Evolutionary conservation across 345 rosid genomes (phyloP), one percentile per base, ranked within the genome.

Genomic region (Angophora floribunda): DNA sequence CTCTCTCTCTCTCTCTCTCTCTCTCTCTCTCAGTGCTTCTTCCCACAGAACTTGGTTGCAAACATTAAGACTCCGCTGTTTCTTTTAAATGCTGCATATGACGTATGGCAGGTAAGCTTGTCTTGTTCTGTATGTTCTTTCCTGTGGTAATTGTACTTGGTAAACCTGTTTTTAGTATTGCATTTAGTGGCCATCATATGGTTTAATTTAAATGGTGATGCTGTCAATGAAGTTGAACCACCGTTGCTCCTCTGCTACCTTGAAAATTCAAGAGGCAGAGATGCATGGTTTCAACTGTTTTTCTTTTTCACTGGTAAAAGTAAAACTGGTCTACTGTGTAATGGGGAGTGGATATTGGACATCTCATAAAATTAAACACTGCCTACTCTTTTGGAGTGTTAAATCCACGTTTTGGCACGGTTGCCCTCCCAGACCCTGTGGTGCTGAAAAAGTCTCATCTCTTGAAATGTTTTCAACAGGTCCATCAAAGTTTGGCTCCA

Each of bases 51-150:
- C 91, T 86, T 94, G 89, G 91, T 97, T 28, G 92, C 93, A 51
- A 90, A 90, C 88, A 92, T 97, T 50, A 94, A 94, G 91, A 94
- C 99, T 28, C 98, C 99, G 13, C 87, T 95, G 91, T 96, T 96
- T 90, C 92, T 97, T 89, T 94, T 97, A 90, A 97, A 97, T 89
- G 91, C 98, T 86, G 98, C 98, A 30, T 97, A 97, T 61, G 99
- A 97, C 90, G 86, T 91, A 3, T 96, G 99, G 99, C 98, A 97
- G 98, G 99, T 97, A 93, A 57, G 61, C 51, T 36, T 86, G 86
- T 32, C 63, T 12, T 49, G 14, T 41, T 30, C 22, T 4, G 55
- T 22, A 47, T 28, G 21, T 50, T 87, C 36, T 8, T 51, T 47
- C 55, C 61, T 52, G 24, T 17, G 45, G 28, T 52, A 52, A 86